Evolutionary conservation across 371 early-diverging fungal species (phyloP).

Genomic region (Mortierella sp.): DNA sequence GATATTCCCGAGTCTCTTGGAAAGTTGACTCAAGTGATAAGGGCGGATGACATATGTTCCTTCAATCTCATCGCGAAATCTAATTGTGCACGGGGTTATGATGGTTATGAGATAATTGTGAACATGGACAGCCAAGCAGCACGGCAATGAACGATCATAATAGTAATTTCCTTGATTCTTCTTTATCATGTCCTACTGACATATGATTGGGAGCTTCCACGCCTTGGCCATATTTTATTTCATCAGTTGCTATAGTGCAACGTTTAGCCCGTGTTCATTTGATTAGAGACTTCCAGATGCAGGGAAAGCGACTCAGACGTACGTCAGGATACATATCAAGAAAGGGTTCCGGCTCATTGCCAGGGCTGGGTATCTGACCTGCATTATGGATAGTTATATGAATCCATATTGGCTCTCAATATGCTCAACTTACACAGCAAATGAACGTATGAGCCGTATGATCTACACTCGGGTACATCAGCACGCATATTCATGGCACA

Average conservation of each 20-base stretch:
- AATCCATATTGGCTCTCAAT: conserved; percentile 3
- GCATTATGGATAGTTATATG: not conserved
- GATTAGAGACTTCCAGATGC: too few relatives aligned
- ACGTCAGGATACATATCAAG: not conserved
- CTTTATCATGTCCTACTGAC: not conserved
- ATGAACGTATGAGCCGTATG: not conserved
- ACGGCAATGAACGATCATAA: not conserved
- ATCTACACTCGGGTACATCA: not conserved
- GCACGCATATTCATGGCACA: not conserved
- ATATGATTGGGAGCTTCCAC: not conserved
- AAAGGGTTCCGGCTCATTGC: not conserved
- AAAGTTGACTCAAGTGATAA: not conserved
- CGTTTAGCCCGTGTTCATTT: too few relatives aligned
- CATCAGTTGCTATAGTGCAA: too few relatives aligned
- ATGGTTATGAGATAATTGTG: not conserved
- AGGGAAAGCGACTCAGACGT: too few relatives aligned
- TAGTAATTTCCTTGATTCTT: conserved; percentile 1
- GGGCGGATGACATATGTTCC: not conserved
- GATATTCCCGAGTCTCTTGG: not conserved
- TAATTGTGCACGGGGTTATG: not conserved
- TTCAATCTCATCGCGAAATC: too few relatives aligned
- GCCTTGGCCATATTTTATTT: not conserved
- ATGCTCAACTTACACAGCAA: not conserved
- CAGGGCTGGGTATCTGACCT: not conserved
- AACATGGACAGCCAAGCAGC: not conserved